A percentile compares a stretch with the other conserved stretches of the same genome.
phyloP scores from a whole-genome alignment of 2,329 filamentous ascomycete genomes.

The Aspergillus udagawae region DNA sequence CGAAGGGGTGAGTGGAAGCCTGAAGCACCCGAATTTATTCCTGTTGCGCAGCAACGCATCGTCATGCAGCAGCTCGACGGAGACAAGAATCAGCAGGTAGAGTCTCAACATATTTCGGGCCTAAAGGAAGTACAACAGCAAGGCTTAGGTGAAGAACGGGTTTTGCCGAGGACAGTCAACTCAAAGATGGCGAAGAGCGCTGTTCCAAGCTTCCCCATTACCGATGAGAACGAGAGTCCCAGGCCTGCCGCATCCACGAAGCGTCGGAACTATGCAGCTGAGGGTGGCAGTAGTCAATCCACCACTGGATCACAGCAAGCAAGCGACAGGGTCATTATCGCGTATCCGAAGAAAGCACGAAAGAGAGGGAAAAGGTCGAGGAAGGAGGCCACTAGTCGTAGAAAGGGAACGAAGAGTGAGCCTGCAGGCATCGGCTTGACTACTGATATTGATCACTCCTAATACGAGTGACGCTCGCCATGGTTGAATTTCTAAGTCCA shows the following conservation, averaged over 20 bases:
- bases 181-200: not conserved
- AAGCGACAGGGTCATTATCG: not conserved
- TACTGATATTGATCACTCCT: not conserved
- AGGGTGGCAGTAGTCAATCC: not conserved
- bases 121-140: not conserved
- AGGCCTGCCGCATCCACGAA: not conserved
- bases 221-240: not conserved
- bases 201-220: not conserved
- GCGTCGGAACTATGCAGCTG: not conserved
- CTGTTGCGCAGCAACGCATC: not conserved
- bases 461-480: not conserved
- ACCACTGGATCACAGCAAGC: not conserved
- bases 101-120: not conserved
- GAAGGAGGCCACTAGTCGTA: not conserved
- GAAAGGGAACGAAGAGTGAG: slow-evolving; percentile 3
- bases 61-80: not conserved
- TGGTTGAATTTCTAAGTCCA: not conserved
- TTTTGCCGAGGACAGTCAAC: not conserved
- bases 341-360: slow-evolving; percentile 4
- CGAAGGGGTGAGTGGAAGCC: not conserved
- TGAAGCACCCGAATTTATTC: not conserved
- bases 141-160: not conserved
- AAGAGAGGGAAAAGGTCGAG: slow-evolving; percentile 2
- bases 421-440: slow-evolving; percentile 4
- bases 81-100: not conserved